Evolutionary conservation across 345 rosid genomes (phyloP).

Genomic region (Leavenworthia alabamica): DNA sequence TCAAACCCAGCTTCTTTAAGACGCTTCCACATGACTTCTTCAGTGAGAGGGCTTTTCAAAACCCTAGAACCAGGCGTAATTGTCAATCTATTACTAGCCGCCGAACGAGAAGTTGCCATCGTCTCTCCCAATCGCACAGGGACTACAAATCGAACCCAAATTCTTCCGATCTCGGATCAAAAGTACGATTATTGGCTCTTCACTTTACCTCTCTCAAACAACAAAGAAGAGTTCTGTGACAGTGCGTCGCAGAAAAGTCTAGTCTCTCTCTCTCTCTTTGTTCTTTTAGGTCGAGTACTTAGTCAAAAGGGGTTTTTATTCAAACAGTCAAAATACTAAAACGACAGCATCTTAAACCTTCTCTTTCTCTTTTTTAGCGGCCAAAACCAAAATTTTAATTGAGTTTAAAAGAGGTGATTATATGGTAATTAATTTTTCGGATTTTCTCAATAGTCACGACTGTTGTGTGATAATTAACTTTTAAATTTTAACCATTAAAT

Average conservation of each 20-base stretch:
- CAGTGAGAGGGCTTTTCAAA: conserved; percentile 48
- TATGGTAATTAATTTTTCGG: background rate
- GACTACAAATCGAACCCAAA: conserved; percentile 1
- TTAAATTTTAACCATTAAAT: background rate
- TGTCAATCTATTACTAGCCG: conserved; percentile 27
- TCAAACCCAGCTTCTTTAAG: conserved; percentile 88
- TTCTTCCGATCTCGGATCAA: conserved; percentile 17
- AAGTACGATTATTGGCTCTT: conserved; percentile 1
- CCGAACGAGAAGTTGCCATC: conserved; percentile 62
- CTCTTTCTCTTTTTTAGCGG: conserved; percentile 14
- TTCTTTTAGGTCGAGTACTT: conserved; percentile 10
- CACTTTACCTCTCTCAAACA: background rate
- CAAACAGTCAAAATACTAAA: background rate
- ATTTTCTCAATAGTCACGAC: background rate
- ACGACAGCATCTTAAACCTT: conserved; percentile 6
- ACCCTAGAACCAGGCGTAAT: conserved; percentile 61
- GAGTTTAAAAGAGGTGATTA: conserved; percentile 18
- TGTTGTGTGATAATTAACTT: background rate
- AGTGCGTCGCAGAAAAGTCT: conserved; percentile 21
- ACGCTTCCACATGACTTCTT: conserved; percentile 66
- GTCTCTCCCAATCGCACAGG: conserved; percentile 9
- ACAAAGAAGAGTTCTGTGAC: conserved; percentile 19
- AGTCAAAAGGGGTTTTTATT: conserved; percentile 14
- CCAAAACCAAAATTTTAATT: conserved; percentile 4
- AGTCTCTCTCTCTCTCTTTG: conserved; percentile 1